Evolutionary conservation across 345 rosid species (phyloP), one percentile per base, ranked within the genome.

Genomic region (Microthlaspi erraticum): DNA sequence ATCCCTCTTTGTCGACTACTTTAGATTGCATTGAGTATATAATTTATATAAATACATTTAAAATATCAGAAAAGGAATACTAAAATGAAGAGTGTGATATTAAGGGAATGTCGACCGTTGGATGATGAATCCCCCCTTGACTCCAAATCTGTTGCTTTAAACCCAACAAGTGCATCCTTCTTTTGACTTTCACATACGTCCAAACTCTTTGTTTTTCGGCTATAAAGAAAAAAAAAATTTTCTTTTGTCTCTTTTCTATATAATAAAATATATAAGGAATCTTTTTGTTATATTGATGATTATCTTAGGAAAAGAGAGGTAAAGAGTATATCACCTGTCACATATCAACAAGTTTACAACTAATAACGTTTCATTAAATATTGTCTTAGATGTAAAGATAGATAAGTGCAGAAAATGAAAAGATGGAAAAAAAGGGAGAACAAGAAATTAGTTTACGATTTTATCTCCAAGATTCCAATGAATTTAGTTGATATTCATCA

Each of bases 131-230:
- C 73, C 23, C 66, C 61, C 48, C 23, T 26, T 16, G 6, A 20
- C 45, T 6, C 16, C 38, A 48, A 49, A 33, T 50, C 34, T 73
- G 71, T 57, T 73, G 66, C 65, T 65, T 65, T 73, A n/a, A 1
- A 14, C 16, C 71, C 71, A 64, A 64, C 77, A 64, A 29, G 5
- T 5, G 60, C 43, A 49, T 29, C 33, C 14, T 23, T 10, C 63
- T 73, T 73, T 73, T 65, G 77, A 73, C 77, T 73, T 57, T 36
- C 20, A 53, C 53, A 66, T 23, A 26, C 34, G 10, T 43, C 19
- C 9, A 42, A 62, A 72, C 50, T 5, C 42, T 29, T 73, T 44
- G 42, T 43, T 36, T 73, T 72, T 23, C 77, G 72, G 77, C 77
- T 66, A 49, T 9, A 37, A 23, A 72, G 64, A 38, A 66, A 20